Evolutionary conservation across 306 rosid genomes (phyloP).

Genomic region (Vigna angularis): DNA sequence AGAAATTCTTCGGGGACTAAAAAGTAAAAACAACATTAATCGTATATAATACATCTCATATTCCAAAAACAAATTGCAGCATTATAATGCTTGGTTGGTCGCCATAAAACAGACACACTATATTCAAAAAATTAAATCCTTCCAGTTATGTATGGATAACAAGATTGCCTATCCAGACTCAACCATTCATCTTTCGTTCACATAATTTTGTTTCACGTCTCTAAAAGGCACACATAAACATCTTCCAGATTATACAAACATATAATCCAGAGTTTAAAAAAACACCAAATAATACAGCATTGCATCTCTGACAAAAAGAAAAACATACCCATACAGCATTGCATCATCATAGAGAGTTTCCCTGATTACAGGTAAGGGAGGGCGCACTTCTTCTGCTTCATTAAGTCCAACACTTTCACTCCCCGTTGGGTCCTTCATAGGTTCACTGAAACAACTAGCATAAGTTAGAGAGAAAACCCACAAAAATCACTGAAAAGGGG

Average conservation of each 20-base stretch:
- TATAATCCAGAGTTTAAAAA: neutral
- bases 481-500: neutral
- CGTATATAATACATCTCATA: neutral
- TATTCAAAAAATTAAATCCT: constrained; percentile 1
- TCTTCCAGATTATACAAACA: neutral
- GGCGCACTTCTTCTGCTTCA: constrained; percentile 82
- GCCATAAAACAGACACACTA: neutral
- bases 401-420: constrained; percentile 54
- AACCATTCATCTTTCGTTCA: constrained; percentile 2
- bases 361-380: constrained; percentile 94
- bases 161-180: constrained; percentile 1
- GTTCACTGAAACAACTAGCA: constrained; percentile 54
- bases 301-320: constrained; percentile 20
- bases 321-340: constrained; percentile 72
- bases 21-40: neutral
- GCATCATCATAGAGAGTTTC: constrained; percentile 92
- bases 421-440: constrained; percentile 43
- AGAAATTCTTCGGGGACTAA: neutral
- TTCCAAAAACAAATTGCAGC: neutral
- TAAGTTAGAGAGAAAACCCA: constrained; percentile 33
- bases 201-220: constrained; percentile 23
- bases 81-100: constrained; percentile 3
- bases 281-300: neutral
- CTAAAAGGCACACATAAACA: neutral
- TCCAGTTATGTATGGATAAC: neutral